These are phyloP conservation scores for Myxozyma sirexii DNA, from an alignment of 805 yeast species.

Conservation along the genomic window DNA sequence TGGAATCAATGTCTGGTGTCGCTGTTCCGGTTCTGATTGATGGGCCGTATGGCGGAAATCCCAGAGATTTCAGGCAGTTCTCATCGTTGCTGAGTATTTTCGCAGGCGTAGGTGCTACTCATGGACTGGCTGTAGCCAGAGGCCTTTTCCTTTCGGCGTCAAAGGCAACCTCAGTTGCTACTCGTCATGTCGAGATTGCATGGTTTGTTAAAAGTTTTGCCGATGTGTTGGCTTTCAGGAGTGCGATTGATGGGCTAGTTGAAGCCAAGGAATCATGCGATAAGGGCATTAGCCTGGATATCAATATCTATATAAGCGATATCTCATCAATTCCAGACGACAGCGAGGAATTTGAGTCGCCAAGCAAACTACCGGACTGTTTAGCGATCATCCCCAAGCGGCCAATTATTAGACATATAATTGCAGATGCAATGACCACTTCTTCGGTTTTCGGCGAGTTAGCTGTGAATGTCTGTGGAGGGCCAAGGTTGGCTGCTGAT, in stretches of 20 bases:
- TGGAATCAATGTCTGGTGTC: background rate
- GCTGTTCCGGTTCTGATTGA: conserved; percentile 45
- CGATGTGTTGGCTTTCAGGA: conserved; percentile 3
- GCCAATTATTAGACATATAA: conserved; percentile 10
- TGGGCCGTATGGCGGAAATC: conserved; percentile 54
- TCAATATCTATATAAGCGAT: conserved; percentile 10
- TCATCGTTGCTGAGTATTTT: conserved; percentile 47
- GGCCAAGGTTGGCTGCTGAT: conserved; percentile 12
- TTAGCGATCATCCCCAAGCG: conserved; percentile 7
- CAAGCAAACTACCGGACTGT: background rate
- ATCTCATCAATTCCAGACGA: background rate
- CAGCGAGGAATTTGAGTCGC: background rate
- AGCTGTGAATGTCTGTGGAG: conserved; percentile 35
- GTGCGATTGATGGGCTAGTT: background rate
- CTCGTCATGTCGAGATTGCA: background rate
- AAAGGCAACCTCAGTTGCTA: background rate
- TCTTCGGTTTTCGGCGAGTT: conserved; percentile 31
- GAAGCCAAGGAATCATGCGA: conserved; percentile 1
- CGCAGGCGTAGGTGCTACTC: conserved; percentile 54
- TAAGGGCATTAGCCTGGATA: background rate
- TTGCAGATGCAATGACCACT: conserved; percentile 10
- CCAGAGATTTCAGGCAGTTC: conserved; percentile 49
- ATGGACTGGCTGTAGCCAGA: conserved; percentile 44
- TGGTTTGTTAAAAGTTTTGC: conserved; percentile 2
- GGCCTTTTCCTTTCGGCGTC: background rate